These are phyloP conservation scores for Fagopyrum tataricum DNA, from an alignment of 148 eudicot genomes.

Conservation along the genomic window DNA sequence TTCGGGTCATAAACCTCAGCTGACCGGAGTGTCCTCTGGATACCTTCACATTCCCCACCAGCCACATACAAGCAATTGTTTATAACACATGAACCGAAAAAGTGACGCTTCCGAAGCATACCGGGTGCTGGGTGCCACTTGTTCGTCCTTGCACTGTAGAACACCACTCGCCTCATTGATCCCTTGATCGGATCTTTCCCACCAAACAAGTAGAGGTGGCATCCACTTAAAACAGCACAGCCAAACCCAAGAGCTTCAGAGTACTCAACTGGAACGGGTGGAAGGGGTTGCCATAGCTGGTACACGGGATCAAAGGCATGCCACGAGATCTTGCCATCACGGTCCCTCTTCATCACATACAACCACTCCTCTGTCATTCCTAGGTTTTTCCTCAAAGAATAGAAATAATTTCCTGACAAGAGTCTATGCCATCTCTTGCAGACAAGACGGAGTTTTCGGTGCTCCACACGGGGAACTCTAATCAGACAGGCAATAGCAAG, in stretches of 20 bases:
- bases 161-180: conserved; percentile 70
- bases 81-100: conserved; percentile 79
- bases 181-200: conserved; percentile 75
- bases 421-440: conserved; percentile 90
- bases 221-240: conserved; percentile 86
- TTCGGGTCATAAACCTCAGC: conserved; percentile 94
- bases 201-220: conserved; percentile 73
- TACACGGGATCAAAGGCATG: conserved; percentile 83
- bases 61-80: conserved; percentile 82
- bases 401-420: conserved; percentile 73
- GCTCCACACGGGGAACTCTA: conserved; percentile 73
- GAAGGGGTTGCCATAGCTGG: conserved; percentile 92
- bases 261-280: conserved; percentile 86
- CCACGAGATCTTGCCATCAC: conserved; percentile 75
- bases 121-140: conserved; percentile 83
- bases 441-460: conserved; percentile 66
- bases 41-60: conserved; percentile 96
- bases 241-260: conserved; percentile 85
- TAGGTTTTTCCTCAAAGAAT: conserved; percentile 55
- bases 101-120: conserved; percentile 79
- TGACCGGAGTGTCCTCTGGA: conserved; percentile 74
- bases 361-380: conserved; percentile 84
- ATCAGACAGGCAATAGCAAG: conserved; percentile 88
- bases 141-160: conserved; percentile 78
- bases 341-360: conserved; percentile 72